Base-by-base conservation (phyloP, 345 rosid species). In the Populus nigra region DNA sequence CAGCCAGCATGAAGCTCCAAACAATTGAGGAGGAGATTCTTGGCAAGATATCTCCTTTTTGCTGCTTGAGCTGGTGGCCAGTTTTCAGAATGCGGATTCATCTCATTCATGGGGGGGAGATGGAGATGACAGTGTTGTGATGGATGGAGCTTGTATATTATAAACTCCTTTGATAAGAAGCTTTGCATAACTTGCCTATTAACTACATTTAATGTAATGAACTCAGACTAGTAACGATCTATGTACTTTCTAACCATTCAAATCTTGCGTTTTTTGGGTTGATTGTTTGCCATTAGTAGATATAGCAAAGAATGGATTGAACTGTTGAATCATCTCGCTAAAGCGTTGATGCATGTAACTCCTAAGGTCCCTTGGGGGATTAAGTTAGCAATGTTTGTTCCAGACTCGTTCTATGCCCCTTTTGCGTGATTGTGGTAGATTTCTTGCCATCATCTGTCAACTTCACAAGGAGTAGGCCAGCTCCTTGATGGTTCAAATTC, bases 1-100 rank as follows among this genome's bases (percentile, higher is more conserved):
- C 75, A 74, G 72, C 39, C 75, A 4, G 65, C 70, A 17, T 88
- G 73, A 80, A 65, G 72, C 67, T 41, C 41, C n/a, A 57, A 16
- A 11, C 29, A 22, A 47, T 36, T 31, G 38, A 29, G 70, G 55
- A 9, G 43, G 71, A 23, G 18, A 59, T 73, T 36, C 72, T 71
- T 23, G 73, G 84, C 67, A 71, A 62, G 75, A 70, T 47, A 16
- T 25, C 2, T 47, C 4, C 47, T 17, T 15, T 62, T 62, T 29
- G 25, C 57, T 50, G 61, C 74, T 77, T 0, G 73, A 78, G 71
- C 11, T 79, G 8, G 31, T 85, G 29, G 68, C 53, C 23, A 7
- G 59, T 18, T 35, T 71, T 31, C 63, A 9, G 25, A 75, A 18
- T 65, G 2, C 31, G 20, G 29, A 31, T 45, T 75, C n/a, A 23